Evolutionary conservation across 768 basidiomycete species (phyloP), one percentile per base, ranked within the genome.

Genomic region (Lactarius tabidus): DNA sequence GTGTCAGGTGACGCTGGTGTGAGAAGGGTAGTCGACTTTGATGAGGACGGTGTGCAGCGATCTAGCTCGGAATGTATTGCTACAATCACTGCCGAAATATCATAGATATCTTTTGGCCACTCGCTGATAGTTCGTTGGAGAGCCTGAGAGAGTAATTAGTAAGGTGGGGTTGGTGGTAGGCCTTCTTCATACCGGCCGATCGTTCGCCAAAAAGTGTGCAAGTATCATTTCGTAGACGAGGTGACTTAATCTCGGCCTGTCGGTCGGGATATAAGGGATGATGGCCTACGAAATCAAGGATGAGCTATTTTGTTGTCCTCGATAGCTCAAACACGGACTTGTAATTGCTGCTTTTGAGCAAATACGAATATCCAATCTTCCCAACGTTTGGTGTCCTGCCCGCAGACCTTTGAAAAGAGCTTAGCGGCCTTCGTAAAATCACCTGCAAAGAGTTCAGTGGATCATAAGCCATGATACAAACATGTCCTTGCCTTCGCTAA

Each of bases 191-290:
- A 91, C 94, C 72, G 81, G 76, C 72, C 83, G 84, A 74, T 98
- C 91, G 60, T 91, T 85, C 3, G 84, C 79, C 31, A 98, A 76
- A 74, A 93, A 91, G 74, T 97, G 84, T 0, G 87, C 93, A 8
- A 99, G 82, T 52, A 98, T 86, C 90, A 98, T 93, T 74, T 96
- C 95, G 74, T 98, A 99, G 3, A 96, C 91, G 33, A 95, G 73
- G 70, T 87, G 87, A 41, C 88, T 85, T 14, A 98, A 82, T 59
- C 86, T 87, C 0, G 95, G 96, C 5, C 84, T 77, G 45, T 88
- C 83, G 0, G 89, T 95, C 0, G 97, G 97, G 0, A 98, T 84
- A 70, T 84, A 89, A 0, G 95, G 95, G 41, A 97, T 94, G 64
- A 98, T 91, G 6, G 84, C 81, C 93, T 96, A 69, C 6, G 48